These are phyloP conservation scores for Amanita rubescens DNA, from an alignment of 768 basidiomycete genomes.

Conservation along the genomic window DNA sequence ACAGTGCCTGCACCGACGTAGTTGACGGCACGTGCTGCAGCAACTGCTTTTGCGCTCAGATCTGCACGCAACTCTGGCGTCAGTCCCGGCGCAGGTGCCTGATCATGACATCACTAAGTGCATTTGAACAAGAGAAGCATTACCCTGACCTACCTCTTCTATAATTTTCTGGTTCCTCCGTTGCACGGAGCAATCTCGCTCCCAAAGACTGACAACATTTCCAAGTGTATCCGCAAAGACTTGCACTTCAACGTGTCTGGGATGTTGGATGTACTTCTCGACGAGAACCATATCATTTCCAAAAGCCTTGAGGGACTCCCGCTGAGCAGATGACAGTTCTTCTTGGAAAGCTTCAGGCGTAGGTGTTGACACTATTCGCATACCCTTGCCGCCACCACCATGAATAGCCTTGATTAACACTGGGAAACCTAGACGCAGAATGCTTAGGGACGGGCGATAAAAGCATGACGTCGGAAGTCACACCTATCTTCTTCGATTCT, in stretches of 20 bases:
- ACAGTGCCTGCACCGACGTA: constrained; percentile 92
- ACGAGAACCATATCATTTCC: constrained; percentile 82
- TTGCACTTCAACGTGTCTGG: constrained; percentile 91
- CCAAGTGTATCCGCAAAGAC: constrained; percentile 83
- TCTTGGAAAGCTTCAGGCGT: constrained; percentile 67
- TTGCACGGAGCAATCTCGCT: constrained; percentile 89
- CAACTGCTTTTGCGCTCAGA: constrained; percentile 80
- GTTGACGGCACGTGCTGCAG: constrained; percentile 86
- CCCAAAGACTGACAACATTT: constrained; percentile 90
- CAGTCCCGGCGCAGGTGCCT: constrained; percentile 90
- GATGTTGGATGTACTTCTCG: constrained; percentile 82
- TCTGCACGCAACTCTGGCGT: constrained; percentile 72
- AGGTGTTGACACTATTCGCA: constrained; percentile 66
- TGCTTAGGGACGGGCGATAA: not conserved
- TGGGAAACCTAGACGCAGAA: constrained; percentile 55
- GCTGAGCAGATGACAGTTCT: constrained; percentile 77
- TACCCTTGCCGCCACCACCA: constrained; percentile 94
- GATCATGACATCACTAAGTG: not conserved
- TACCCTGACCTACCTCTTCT: constrained; percentile 55
- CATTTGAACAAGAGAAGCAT: not conserved
- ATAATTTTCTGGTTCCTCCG: constrained; percentile 94
- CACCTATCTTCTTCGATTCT: constrained; percentile 70
- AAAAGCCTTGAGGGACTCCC: constrained; percentile 84
- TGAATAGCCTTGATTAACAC: constrained; percentile 96
- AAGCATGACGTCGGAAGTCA: not conserved